These are phyloP conservation scores for Eutrema heterophyllum DNA, from an alignment of 345 rosid genomes.

Conservation along the genomic window DNA sequence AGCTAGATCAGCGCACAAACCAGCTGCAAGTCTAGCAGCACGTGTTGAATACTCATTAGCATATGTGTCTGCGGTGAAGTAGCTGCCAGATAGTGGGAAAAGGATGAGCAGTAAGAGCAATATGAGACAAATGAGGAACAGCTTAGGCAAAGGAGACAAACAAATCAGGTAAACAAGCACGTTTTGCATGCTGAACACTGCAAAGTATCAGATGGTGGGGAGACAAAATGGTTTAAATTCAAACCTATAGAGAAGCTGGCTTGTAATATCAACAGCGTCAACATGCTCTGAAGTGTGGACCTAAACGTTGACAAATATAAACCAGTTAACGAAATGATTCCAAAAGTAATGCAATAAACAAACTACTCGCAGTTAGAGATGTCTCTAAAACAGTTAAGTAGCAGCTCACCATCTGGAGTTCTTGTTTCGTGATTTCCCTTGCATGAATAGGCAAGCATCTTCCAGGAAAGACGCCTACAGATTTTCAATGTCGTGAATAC, in stretches of 20 bases:
- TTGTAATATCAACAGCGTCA: constrained; percentile 68
- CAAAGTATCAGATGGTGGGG: not conserved
- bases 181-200: not conserved
- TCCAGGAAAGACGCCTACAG: no score
- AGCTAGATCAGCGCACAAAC: constrained; percentile 94
- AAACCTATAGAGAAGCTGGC: constrained; percentile 74
- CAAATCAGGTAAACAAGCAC: not conserved
- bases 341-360: no score
- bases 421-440: no score
- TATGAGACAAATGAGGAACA: no score
- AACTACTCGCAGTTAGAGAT: no score
- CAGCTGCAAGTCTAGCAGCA: constrained; percentile 99
- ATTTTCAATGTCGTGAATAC: no score
- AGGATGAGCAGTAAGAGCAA: not conserved
- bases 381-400: no score
- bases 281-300: constrained; percentile 80
- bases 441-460: no score
- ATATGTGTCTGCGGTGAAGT: constrained; percentile 94
- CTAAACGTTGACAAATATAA: no score
- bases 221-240: not conserved
- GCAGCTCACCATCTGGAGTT: no score
- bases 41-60: constrained; percentile 94
- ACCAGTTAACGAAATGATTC: no score
- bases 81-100: constrained; percentile 46
- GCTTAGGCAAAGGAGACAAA: no score